Evolutionary conservation across 2,329 filamentous ascomycete genomes (phyloP), one percentile per base, ranked within the genome.

Genomic region (Epichloe sibirici): DNA sequence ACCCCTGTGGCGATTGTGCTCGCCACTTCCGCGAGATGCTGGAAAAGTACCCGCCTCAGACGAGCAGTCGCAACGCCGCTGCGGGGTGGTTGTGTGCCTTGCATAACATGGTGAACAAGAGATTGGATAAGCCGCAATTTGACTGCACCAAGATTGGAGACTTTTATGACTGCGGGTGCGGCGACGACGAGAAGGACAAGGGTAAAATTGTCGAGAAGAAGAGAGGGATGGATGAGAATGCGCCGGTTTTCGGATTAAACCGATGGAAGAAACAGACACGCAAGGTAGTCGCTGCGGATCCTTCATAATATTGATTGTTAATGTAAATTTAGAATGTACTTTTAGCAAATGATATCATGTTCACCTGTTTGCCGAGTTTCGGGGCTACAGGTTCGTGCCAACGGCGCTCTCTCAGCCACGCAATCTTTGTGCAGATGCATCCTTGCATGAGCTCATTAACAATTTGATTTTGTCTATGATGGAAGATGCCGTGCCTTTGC

Each of bases 131-230:
- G 67, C 69, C 73, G 4, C 55, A 74, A 12, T 86, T 85, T 59
- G 80, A 86, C 65, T 86, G 83, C 60, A 78, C 72, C 53, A 78
- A 81, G 34, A 82, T 86, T 61, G 82, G 82, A 15, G 82, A 86
- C 60, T 83, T 83, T 63, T 86, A 86, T 66, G 82, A 86, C 63
- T 86, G 83, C 61, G 83, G 83, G 0, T 86, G 83, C 61, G 82
- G 80, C 13, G 82, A 85, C n/a, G 80, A 74, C 17, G 72, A 74
- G 60, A 71, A 74, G 57, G 61, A 62, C 39, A 60, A 61, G 48
- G 37, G 64, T 58, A 62, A 70, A 49, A 48, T 61, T 48, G 61
- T 63, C 44, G 59, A 48, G 8, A 15, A 25, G 35, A 53, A 57
- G 45, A 54, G 43, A 28, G 31, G 8, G 31, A n/a, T 15, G 21